phyloP scores from a whole-genome alignment of 805 yeast genomes.

The Yarrowia osloensis region DNA sequence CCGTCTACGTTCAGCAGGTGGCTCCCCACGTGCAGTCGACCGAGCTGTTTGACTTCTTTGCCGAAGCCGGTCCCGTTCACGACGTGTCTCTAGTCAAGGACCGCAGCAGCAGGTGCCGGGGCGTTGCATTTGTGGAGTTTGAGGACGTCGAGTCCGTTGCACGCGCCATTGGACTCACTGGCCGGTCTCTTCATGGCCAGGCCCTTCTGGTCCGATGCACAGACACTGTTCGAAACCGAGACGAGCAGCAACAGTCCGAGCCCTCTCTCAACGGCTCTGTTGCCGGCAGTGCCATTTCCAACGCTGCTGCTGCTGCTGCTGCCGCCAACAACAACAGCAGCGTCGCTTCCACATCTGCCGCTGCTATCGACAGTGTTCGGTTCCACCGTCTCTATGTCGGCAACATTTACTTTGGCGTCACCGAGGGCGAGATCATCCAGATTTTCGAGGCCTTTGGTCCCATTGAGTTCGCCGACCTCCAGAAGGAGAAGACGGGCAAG shows the following conservation, averaged over 20 bases:
- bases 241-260: background rate
- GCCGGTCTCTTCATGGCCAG: slow-evolving; percentile 42
- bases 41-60: slow-evolving; percentile 42
- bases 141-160: slow-evolving; percentile 39
- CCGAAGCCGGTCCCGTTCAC: slow-evolving; percentile 41
- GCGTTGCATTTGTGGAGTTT: slow-evolving; percentile 45
- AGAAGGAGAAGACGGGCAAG: slow-evolving; percentile 79
- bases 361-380: slow-evolving; percentile 10
- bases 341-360: background rate
- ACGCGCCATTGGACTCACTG: slow-evolving; percentile 42
- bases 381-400: slow-evolving; percentile 40
- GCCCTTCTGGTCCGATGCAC: background rate
- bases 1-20: slow-evolving; percentile 44
- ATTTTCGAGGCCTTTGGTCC: slow-evolving; percentile 70
- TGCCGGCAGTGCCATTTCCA: background rate
- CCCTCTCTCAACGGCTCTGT: background rate
- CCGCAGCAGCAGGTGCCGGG: slow-evolving; percentile 41
- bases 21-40: slow-evolving; percentile 41
- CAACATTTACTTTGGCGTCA: slow-evolving; percentile 43
- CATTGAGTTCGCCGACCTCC: slow-evolving; percentile 80
- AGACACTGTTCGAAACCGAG: slow-evolving; percentile 14
- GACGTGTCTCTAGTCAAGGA: slow-evolving; percentile 44
- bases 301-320: too few relatives aligned
- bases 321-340: too few relatives aligned
- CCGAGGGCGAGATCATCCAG: slow-evolving; percentile 70